Evolutionary conservation across 208 protist species (phyloP).

Genomic region (Leishmania mexicana): DNA sequence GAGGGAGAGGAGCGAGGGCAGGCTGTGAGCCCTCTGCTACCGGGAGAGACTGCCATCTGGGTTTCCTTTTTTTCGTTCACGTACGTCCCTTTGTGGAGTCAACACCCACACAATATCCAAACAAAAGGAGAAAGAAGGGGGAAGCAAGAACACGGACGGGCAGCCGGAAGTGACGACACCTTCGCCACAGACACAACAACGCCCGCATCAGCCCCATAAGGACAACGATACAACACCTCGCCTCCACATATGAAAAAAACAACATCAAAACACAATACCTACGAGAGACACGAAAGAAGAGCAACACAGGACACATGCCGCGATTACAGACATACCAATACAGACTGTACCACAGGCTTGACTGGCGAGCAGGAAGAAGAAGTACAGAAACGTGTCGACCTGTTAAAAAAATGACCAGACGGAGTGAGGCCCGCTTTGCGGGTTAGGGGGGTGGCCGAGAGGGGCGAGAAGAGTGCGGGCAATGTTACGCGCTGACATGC

Average conservation of each 20-base stretch:
- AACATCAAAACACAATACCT: constrained; percentile 1
- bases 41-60: background rate
- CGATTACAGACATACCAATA: background rate
- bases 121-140: background rate
- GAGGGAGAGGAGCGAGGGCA: background rate
- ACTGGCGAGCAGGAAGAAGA: background rate
- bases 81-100: background rate
- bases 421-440: background rate
- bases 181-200: background rate
- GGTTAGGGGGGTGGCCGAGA: background rate
- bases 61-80: background rate
- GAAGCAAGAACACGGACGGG: no score
- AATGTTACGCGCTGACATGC: background rate
- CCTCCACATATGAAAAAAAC: background rate
- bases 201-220: background rate
- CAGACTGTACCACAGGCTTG: background rate
- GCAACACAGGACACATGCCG: background rate
- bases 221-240: background rate
- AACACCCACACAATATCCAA: background rate
- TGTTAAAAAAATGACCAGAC: background rate
- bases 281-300: background rate
- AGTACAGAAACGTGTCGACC: background rate
- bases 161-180: background rate
- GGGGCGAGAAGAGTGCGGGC: background rate
- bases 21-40: background rate